phyloP scores from a whole-genome alignment of 805 yeast genomes.

The Metschnikowia cubensis region DNA sequence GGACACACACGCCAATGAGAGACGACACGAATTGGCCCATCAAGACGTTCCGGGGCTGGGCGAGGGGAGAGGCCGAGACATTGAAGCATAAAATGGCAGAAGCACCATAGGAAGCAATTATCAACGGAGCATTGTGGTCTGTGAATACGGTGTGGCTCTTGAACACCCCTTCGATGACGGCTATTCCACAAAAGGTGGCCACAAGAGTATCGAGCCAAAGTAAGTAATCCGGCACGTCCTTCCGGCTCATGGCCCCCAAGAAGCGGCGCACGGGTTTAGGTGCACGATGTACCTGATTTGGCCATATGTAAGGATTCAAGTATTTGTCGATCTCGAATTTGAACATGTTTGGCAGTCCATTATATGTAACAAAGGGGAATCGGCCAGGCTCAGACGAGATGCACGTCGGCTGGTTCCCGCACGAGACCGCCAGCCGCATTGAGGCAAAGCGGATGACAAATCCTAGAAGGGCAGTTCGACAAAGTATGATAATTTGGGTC shows the following conservation, averaged over 20 bases:
- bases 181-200: constrained; percentile 44
- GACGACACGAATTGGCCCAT: constrained; percentile 54
- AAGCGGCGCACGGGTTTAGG: constrained; percentile 35
- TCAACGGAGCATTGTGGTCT: constrained; percentile 39
- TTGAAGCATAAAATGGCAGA: constrained; percentile 58
- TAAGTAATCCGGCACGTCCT: constrained; percentile 33
- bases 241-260: constrained; percentile 36
- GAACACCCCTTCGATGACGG: constrained; percentile 46
- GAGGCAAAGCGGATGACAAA: not conserved
- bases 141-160: constrained; percentile 36
- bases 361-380: not conserved
- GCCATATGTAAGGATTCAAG: constrained; percentile 27
- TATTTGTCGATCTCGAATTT: constrained; percentile 36
- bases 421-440: not conserved
- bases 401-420: not conserved
- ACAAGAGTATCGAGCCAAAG: constrained; percentile 46
- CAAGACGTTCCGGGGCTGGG: constrained; percentile 60
- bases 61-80: constrained; percentile 51
- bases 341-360: constrained; percentile 18
- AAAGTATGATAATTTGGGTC: not conserved
- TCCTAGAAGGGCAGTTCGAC: not conserved
- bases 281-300: constrained; percentile 25
- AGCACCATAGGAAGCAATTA: constrained; percentile 61
- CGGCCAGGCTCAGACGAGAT: not conserved
- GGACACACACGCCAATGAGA: constrained; percentile 50